phyloP scores from a whole-genome alignment of 352 stramenopile genomes.

The Elongisporangium senticosum region DNA sequence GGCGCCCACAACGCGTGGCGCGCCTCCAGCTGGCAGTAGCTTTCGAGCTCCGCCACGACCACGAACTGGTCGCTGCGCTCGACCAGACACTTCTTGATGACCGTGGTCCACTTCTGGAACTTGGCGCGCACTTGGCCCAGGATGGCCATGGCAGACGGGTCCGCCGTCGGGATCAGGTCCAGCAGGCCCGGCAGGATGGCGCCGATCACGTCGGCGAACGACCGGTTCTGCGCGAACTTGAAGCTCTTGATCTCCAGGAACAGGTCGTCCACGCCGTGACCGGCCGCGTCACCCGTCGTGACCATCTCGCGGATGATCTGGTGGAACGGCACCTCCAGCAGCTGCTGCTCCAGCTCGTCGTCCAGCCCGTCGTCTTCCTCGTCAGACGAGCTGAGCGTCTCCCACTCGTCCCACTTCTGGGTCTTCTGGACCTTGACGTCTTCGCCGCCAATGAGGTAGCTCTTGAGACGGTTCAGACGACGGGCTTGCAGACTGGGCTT shows the following conservation, averaged over 20 bases:
- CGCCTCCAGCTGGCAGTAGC: conserved; percentile 39
- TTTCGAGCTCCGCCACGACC: conserved; percentile 53
- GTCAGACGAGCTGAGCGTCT: conserved; percentile 72
- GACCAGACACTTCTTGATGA: conserved; percentile 89
- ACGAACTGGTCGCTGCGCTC: conserved; percentile 64
- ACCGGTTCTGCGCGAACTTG: conserved; percentile 91
- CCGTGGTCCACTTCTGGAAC: conserved; percentile 86
- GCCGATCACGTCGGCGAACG: conserved; percentile 73
- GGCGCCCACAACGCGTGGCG: conserved; percentile 51
- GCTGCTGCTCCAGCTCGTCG: conserved; percentile 41
- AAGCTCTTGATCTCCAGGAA: conserved; percentile 93
- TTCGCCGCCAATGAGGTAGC: conserved; percentile 48
- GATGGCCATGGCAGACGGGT: conserved; percentile 54
- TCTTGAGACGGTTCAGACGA: conserved; percentile 67
- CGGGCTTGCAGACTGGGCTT: conserved; percentile 22
- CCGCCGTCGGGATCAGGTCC: conserved; percentile 51
- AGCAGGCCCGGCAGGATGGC: conserved; percentile 71
- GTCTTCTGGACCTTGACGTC: conserved; percentile 58
- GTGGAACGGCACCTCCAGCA: conserved; percentile 52
- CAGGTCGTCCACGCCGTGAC: conserved; percentile 84
- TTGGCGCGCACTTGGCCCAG: conserved; percentile 78
- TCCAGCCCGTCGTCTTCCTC: conserved; percentile 62
- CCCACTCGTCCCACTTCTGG: conserved; percentile 70
- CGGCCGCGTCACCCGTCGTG: conserved; percentile 59
- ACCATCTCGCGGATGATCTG: conserved; percentile 83